Conservation (phyloP, 352 stramenopile species). For the Blastocystis sp. region DNA sequence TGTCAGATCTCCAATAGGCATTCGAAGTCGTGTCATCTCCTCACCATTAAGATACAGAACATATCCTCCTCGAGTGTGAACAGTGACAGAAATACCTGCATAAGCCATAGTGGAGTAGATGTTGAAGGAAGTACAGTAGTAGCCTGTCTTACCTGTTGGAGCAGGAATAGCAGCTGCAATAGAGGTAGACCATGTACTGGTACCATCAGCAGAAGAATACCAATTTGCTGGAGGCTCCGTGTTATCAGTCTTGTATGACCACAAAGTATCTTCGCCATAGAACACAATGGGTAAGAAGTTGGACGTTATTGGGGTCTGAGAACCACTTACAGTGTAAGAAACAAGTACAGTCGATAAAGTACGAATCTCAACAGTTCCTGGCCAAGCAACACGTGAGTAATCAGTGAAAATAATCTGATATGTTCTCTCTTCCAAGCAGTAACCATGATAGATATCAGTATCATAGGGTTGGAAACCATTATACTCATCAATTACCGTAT, state of each 20-base stretch:
- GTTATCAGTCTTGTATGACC: constrained; percentile 1
- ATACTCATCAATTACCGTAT: not conserved
- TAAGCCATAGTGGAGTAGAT: not conserved
- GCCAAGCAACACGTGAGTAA: not conserved
- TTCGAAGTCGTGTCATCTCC: constrained; percentile 7
- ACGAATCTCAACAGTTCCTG: not conserved
- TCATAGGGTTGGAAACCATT: not conserved
- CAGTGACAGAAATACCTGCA: not conserved
- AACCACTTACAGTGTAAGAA: not conserved
- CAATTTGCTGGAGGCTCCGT: constrained; percentile 3
- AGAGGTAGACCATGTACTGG: not conserved
- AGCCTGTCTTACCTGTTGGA: not conserved
- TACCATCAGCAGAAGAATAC: not conserved
- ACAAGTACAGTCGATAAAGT: not conserved
- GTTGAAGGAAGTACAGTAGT: constrained; percentile 39
- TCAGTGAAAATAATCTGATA: not conserved
- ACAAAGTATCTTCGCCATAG: not conserved
- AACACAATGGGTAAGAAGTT: not conserved
- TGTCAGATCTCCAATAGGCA: constrained; percentile 39
- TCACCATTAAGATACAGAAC: constrained; percentile 55
- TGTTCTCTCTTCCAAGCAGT: not conserved
- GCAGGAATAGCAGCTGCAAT: not conserved
- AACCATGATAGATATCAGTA: not conserved
- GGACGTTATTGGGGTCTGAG: not conserved
- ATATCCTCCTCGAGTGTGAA: constrained; percentile 26